Conservation (phyloP, 108 stramenopile species). For the Asterionellopsis glacialis region DNA sequence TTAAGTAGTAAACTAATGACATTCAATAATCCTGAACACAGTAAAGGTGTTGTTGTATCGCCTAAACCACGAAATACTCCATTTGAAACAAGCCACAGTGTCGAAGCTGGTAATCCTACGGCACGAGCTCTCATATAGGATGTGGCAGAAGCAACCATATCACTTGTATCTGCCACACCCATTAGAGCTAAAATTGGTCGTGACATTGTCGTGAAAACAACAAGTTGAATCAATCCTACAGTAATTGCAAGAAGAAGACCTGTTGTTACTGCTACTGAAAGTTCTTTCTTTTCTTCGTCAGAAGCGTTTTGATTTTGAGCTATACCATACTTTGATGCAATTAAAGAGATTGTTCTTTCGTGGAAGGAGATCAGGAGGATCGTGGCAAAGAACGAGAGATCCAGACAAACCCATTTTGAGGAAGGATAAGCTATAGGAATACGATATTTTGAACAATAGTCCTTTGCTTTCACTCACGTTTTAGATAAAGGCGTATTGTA, state of each 20-base stretch:
- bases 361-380: too few species aligned
- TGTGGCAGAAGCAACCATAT: slow-evolving; percentile 24
- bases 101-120: slow-evolving; percentile 23
- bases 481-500: slow-evolving; percentile 37
- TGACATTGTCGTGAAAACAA: slow-evolving; percentile 15
- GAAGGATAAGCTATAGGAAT: too few species aligned
- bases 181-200: slow-evolving; percentile 6
- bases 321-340: slow-evolving; percentile 18
- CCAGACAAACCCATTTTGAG: too few species aligned
- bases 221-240: slow-evolving; percentile 23
- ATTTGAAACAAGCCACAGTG: slow-evolving; percentile 31
- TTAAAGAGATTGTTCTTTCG: slow-evolving; percentile 23
- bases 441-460: too few species aligned
- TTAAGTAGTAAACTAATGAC: slow-evolving; percentile 24
- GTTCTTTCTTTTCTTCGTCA: slow-evolving; percentile 12
- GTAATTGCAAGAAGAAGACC: slow-evolving; percentile 26
- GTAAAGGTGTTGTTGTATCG: slow-evolving; percentile 39
- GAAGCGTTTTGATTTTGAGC: neutral
- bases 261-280: slow-evolving; percentile 18
- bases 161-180: slow-evolving; percentile 12
- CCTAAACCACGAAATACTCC: slow-evolving; percentile 46
- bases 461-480: slow-evolving; percentile 1
- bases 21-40: slow-evolving; percentile 25
- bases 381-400: too few species aligned
- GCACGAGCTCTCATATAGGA: slow-evolving; percentile 26